These are phyloP conservation scores for Suhomyces coccinellae DNA, from an alignment of 1,139 yeast species.

Conservation along the genomic window DNA sequence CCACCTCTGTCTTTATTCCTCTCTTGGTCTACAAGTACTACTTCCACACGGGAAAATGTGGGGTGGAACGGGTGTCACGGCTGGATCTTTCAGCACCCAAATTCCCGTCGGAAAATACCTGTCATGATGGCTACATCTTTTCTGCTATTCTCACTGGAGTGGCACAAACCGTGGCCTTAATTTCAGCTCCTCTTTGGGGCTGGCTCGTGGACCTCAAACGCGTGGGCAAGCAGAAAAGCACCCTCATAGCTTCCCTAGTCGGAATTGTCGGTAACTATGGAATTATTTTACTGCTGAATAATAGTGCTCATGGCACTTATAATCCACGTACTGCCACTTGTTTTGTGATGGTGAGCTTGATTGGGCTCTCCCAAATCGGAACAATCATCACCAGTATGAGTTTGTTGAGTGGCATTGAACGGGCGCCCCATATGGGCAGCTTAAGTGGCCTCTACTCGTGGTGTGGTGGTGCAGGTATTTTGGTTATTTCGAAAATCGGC, in stretches of 20 bases:
- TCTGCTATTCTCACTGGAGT: slow-evolving; percentile 72
- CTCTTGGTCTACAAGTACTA: slow-evolving; percentile 60
- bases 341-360: slow-evolving; percentile 34
- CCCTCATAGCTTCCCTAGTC: slow-evolving; percentile 27
- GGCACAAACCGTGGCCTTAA: slow-evolving; percentile 55
- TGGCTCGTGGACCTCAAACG: slow-evolving; percentile 44
- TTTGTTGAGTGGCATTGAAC: slow-evolving; percentile 33
- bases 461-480: slow-evolving; percentile 69
- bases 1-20: slow-evolving; percentile 63
- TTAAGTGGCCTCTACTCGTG: slow-evolving; percentile 69
- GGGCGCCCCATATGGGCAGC: slow-evolving; percentile 51
- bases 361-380: slow-evolving; percentile 55
- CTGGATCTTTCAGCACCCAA: slow-evolving; percentile 7
- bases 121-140: slow-evolving; percentile 63
- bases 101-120: slow-evolving; percentile 37
- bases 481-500: slow-evolving; percentile 59
- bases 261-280: slow-evolving; percentile 41
- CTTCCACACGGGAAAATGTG: slow-evolving; percentile 50
- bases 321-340: slow-evolving; percentile 38
- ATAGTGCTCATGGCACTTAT: slow-evolving; percentile 18
- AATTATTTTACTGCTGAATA: slow-evolving; percentile 24
- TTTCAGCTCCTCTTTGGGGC: slow-evolving; percentile 68
- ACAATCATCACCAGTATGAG: slow-evolving; percentile 54
- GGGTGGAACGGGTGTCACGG: slow-evolving; percentile 17
- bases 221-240: slow-evolving; percentile 37